Evolutionary conservation across 2,329 filamentous ascomycete species (phyloP).

Genomic region (Cladophialophora yegresii): DNA sequence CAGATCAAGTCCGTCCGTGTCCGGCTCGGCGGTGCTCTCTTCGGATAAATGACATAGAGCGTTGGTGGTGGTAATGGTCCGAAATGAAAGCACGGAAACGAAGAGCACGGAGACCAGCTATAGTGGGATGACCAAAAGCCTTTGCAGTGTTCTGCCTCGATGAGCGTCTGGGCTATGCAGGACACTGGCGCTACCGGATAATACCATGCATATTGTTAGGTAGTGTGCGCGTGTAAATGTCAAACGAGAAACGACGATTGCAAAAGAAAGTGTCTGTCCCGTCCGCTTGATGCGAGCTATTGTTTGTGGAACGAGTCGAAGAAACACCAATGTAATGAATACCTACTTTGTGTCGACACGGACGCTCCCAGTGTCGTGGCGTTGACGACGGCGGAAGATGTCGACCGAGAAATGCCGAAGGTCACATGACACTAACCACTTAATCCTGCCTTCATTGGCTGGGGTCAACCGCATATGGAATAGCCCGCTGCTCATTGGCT

Average conservation of each 20-base stretch:
- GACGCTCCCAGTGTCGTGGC: not conserved
- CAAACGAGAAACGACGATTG: not conserved
- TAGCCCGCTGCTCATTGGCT: not conserved
- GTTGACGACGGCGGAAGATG: not conserved
- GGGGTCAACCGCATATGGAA: not conserved
- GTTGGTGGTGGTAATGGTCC: not conserved
- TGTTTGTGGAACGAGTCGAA: not conserved
- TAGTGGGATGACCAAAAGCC: not conserved
- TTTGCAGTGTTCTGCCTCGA: not conserved
- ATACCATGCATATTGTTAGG: conserved; percentile 4
- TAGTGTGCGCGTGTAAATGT: conserved; percentile 1
- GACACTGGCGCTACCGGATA: conserved; percentile 11
- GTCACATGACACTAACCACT: not conserved
- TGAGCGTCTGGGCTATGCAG: conserved; percentile 3
- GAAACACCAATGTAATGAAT: not conserved
- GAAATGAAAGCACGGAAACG: conserved; percentile 2
- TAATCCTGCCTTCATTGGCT: too few relatives aligned
- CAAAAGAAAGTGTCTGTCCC: not conserved
- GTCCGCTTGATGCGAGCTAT: not conserved
- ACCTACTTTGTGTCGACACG: too few relatives aligned
- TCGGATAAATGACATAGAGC: conserved; percentile 40
- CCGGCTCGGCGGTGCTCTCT: conserved; percentile 49
- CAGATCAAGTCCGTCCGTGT: conserved; percentile 53
- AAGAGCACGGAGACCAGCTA: not conserved
- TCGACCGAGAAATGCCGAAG: conserved; percentile 6